Conservation (phyloP, 371 early-diverging fungal species). For the Coemansia sp. region DNA sequence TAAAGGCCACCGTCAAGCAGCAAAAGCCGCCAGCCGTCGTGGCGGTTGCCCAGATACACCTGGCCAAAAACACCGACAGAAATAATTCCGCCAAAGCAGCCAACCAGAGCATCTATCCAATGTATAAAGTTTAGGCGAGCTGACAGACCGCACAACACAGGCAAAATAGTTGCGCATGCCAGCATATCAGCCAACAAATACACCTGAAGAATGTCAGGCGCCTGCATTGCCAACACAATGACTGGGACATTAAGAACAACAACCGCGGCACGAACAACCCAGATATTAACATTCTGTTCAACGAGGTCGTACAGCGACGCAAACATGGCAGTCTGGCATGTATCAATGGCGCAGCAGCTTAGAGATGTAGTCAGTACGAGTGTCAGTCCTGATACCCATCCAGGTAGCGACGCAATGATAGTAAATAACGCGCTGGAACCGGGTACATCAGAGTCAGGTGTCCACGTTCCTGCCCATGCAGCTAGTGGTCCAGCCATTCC, state of each 20-base stretch:
- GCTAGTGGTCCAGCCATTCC: conserved; percentile 53
- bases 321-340: conserved; percentile 51
- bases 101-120: conserved; percentile 52
- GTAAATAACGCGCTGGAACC: conserved; percentile 53
- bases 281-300: conserved; percentile 43
- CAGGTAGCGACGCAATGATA: conserved; percentile 45
- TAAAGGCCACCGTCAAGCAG: conserved; percentile 51
- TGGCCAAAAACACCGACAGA: conserved; percentile 51
- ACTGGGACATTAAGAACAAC: conserved; percentile 50
- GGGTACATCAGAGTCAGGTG: conserved; percentile 44
- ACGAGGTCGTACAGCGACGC: conserved; percentile 53
- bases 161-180: conserved; percentile 51
- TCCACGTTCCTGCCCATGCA: conserved; percentile 55
- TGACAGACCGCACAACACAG: conserved; percentile 48
- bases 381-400: conserved; percentile 52
- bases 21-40: conserved; percentile 52
- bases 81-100: conserved; percentile 51
- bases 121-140: conserved; percentile 41
- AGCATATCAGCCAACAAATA: conserved; percentile 53
- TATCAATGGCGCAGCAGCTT: conserved; percentile 55
- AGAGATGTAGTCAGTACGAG: conserved; percentile 51
- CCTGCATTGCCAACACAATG: conserved; percentile 44
- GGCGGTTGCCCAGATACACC: conserved; percentile 47
- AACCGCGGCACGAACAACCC: conserved; percentile 41
- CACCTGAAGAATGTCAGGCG: conserved; percentile 51